Percentiles rank a stretch among this genome's conserved stretches.
Conservation (phyloP, 371 early-diverging fungal genomes). For the Funneliformis caledonium region DNA sequence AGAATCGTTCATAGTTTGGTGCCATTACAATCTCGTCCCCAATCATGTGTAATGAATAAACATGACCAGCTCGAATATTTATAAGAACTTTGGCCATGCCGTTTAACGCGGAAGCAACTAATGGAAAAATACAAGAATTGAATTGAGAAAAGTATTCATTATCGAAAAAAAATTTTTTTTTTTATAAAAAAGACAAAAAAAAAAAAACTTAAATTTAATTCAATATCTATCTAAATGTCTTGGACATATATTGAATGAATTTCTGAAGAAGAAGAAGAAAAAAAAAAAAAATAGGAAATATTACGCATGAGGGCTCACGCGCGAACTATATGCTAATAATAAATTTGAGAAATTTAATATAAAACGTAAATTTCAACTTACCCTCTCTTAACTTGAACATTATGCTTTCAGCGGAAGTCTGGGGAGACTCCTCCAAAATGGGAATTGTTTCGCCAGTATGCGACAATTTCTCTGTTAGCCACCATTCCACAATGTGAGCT, state of each 20-base stretch:
- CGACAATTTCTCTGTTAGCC: constrained; percentile 8
- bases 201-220: too few species aligned
- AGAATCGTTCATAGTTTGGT: not conserved
- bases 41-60: constrained; percentile 20
- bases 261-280: not conserved
- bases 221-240: too few species aligned
- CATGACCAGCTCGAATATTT: constrained; percentile 23
- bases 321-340: not conserved
- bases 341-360: too few species aligned
- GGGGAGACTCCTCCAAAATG: not conserved
- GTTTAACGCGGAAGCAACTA: not conserved
- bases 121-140: not conserved
- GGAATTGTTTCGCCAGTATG: not conserved
- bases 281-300: not conserved
- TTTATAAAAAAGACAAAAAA: too few species aligned
- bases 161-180: too few species aligned
- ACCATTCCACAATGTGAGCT: not conserved
- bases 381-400: not conserved
- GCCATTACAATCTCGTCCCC: constrained; percentile 13
- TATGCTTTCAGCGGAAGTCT: not conserved
- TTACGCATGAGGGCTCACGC: not conserved
- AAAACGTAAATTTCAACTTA: not conserved
- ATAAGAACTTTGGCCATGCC: constrained; percentile 9
- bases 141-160: not conserved
- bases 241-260: too few species aligned